Evolutionary conservation across 345 rosid genomes (phyloP).

Genomic region (Citrus cavaleriei): DNA sequence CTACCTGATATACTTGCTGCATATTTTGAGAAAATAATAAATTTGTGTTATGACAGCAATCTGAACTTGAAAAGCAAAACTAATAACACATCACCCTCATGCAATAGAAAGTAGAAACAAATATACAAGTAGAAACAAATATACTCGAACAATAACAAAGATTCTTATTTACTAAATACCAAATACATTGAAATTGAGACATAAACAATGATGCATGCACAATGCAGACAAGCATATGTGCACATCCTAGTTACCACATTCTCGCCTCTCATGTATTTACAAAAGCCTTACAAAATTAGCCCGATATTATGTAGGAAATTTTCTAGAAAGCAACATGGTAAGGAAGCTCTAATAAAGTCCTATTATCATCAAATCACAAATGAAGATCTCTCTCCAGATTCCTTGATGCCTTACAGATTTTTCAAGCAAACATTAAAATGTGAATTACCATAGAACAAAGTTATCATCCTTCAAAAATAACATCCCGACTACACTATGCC

Average conservation of each 20-base stretch:
- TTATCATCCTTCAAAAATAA: neutral
- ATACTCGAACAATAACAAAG: neutral
- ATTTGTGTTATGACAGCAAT: neutral
- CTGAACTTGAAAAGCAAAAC: neutral
- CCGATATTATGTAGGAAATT: neutral
- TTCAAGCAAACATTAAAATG: neutral
- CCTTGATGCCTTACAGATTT: neutral
- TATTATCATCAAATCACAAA: neutral
- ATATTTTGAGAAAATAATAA: constrained; percentile 3
- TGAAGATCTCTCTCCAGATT: neutral
- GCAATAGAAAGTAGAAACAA: neutral
- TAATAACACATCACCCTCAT: neutral
- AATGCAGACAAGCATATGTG: neutral
- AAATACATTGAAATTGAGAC: neutral
- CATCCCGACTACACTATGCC: neutral
- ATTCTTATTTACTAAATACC: neutral
- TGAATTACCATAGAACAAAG: neutral
- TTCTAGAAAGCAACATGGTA: neutral
- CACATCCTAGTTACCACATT: neutral
- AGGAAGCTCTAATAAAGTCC: neutral
- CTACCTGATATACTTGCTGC: constrained; percentile 77
- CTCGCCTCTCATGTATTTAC: neutral
- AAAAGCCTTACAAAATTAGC: neutral
- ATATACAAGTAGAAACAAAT: neutral
- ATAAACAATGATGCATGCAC: neutral